Evolutionary conservation across 2,329 filamentous ascomycete genomes (phyloP).

Genomic region (Tolypocladium ovalisporum): DNA sequence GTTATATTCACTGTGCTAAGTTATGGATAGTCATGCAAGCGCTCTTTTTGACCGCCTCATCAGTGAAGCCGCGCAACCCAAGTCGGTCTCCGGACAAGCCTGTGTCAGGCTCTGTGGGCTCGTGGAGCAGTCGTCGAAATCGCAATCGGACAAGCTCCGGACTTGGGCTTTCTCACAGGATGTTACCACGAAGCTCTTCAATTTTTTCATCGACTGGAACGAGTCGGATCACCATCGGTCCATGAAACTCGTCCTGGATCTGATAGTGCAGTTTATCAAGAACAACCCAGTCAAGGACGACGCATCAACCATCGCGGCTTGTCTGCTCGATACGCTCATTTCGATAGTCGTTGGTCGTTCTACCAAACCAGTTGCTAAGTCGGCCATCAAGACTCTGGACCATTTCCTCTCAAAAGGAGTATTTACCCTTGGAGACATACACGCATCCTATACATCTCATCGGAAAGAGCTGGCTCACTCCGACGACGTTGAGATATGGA

Average conservation of each 20-base stretch:
- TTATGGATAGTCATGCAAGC: conserved; percentile 18
- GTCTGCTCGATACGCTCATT: conserved; percentile 40
- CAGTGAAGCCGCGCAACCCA: conserved; percentile 38
- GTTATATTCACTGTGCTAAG: neutral
- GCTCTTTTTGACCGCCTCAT: conserved; percentile 37
- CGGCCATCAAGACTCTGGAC: conserved; percentile 56
- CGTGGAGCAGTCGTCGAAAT: conserved; percentile 47
- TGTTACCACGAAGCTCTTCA: conserved; percentile 40
- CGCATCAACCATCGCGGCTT: conserved; percentile 27
- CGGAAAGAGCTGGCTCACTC: conserved; percentile 13
- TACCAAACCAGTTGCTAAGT: conserved; percentile 55
- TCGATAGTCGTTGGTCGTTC: conserved; percentile 50
- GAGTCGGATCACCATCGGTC: conserved; percentile 54
- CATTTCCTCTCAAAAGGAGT: conserved; percentile 53
- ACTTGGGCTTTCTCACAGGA: conserved; percentile 40
- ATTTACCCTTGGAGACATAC: conserved; percentile 35
- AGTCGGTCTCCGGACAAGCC: conserved; percentile 43
- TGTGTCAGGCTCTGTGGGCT: conserved; percentile 50
- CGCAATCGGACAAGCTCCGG: conserved; percentile 28
- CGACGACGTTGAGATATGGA: conserved; percentile 30
- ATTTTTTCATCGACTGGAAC: conserved; percentile 57
- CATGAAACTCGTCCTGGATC: conserved; percentile 51
- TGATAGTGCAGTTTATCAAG: conserved; percentile 38
- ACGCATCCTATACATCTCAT: conserved; percentile 29
- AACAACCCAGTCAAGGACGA: conserved; percentile 35